Percentiles rank a stretch among this genome's conserved stretches.
These are phyloP conservation scores for Meredithiella fracta DNA, from an alignment of 2,329 filamentous ascomycete genomes.

Conservation along the genomic window DNA sequence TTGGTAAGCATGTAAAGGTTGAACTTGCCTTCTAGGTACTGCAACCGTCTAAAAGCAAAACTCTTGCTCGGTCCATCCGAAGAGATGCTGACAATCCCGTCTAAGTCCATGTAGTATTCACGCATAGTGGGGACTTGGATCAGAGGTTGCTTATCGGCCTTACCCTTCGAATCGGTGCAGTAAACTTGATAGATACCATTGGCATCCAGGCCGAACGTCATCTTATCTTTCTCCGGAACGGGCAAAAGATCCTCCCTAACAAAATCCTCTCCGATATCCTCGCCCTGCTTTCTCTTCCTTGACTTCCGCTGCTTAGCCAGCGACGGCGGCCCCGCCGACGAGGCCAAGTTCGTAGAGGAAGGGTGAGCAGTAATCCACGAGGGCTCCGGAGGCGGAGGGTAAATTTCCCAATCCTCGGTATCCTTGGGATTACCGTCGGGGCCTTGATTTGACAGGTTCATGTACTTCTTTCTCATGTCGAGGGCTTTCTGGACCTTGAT, in stretches of 20 bases:
- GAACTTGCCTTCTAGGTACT: slow-evolving; percentile 94
- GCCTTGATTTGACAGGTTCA: slow-evolving; percentile 67
- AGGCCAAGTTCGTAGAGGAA: slow-evolving; percentile 9
- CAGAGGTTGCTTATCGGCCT: slow-evolving; percentile 45
- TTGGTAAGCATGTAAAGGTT: slow-evolving; percentile 87
- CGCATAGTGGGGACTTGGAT: slow-evolving; percentile 78
- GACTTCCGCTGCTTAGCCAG: slow-evolving; percentile 18
- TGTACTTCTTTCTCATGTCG: slow-evolving; percentile 77
- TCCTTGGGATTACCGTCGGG: slow-evolving; percentile 79
- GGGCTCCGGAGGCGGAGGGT: slow-evolving; percentile 80
- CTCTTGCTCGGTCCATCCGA: slow-evolving; percentile 94
- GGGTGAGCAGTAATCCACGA: slow-evolving; percentile 48
- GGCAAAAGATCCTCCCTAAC: slow-evolving; percentile 62
- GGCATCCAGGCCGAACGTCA: slow-evolving; percentile 64
- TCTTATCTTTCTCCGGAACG: slow-evolving; percentile 51
- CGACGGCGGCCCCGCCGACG: slow-evolving; percentile 13
- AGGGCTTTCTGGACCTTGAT: slow-evolving; percentile 81
- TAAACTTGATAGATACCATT: slow-evolving; percentile 89
- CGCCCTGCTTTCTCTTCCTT: slow-evolving; percentile 55
- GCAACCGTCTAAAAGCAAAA: slow-evolving; percentile 84
- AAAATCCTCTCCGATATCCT: slow-evolving; percentile 87
- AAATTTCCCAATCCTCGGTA: slow-evolving; percentile 66
- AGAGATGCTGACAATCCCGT: slow-evolving; percentile 71
- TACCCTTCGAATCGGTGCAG: slow-evolving; percentile 42
- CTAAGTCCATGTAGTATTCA: slow-evolving; percentile 91